Percentiles rank a stretch among this genome's conserved stretches.
Evolutionary conservation across 2,329 filamentous ascomycete species (phyloP).

Genomic region (Penicillium sp.): DNA sequence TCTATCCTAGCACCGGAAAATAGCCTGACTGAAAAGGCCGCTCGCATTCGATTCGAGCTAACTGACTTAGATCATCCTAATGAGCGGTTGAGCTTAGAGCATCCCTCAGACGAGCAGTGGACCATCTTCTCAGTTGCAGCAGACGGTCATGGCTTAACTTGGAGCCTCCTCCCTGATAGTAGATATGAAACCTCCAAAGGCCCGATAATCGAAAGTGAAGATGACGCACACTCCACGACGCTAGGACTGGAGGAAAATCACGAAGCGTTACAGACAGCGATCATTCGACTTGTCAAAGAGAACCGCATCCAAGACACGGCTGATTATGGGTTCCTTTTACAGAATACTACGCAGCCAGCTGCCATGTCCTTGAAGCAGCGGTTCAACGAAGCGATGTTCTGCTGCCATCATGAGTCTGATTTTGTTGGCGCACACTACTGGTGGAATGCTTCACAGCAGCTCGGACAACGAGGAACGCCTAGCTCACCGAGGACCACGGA

Average conservation of each 20-base stretch:
- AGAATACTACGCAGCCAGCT: conserved; percentile 1
- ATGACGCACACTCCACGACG: conserved; percentile 34
- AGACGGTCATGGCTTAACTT: conserved; percentile 67
- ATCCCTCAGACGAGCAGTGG: conserved; percentile 82
- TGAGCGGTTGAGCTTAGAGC: conserved; percentile 58
- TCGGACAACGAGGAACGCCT: conserved; percentile 61
- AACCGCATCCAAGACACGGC: conserved; percentile 70
- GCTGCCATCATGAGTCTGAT: conserved; percentile 75
- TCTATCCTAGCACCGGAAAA: conserved; percentile 27
- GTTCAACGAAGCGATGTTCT: conserved; percentile 67
- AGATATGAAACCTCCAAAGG: conserved; percentile 57
- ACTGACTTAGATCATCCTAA: conserved; percentile 39
- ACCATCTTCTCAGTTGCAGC: conserved; percentile 74
- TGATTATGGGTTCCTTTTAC: conserved; percentile 16
- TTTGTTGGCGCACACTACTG: conserved; percentile 82
- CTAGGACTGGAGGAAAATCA: conserved; percentile 73
- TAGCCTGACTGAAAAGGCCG: conserved; percentile 33
- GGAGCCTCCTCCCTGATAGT: conserved; percentile 59
- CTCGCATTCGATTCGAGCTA: conserved; percentile 43
- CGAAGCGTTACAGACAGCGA: conserved; percentile 74
- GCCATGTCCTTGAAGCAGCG: conserved; percentile 33
- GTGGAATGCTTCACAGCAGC: conserved; percentile 75
- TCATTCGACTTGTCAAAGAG: conserved; percentile 76
- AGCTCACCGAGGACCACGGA: conserved; percentile 50
- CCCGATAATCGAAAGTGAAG: conserved; percentile 56